phyloP scores from a whole-genome alignment of 1,284 basidiomycete species.

The Meripilus lineatus region DNA sequence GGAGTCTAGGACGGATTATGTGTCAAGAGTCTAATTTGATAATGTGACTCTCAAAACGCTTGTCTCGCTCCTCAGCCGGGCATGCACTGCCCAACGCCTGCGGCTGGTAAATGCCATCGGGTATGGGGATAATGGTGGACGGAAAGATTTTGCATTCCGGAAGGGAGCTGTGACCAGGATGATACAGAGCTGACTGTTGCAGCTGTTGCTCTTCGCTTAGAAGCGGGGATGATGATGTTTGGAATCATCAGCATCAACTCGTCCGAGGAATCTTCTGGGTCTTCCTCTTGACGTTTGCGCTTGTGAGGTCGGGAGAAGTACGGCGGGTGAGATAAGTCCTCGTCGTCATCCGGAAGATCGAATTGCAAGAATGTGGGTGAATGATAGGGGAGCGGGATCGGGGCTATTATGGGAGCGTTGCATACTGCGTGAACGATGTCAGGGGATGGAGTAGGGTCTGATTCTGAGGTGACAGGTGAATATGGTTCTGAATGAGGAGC shows the following conservation, averaged over 20 bases:
- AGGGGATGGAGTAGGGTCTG: constrained; percentile 23
- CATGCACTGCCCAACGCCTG: no score
- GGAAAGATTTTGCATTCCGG: no score
- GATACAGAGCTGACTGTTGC: no score
- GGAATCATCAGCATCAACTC: no score
- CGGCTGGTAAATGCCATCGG: no score
- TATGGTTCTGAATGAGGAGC: constrained; percentile 28
- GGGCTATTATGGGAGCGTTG: constrained; percentile 59
- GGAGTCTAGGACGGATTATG: no score
- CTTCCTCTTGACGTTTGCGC: constrained; percentile 43
- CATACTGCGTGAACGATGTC: constrained; percentile 44
- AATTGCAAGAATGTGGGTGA: constrained; percentile 63
- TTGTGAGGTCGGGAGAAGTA: constrained; percentile 50
- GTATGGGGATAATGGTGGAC: no score
- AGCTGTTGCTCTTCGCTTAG: no score
- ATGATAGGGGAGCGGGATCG: constrained; percentile 62
- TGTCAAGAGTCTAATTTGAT: no score
- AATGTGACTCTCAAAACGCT: no score
- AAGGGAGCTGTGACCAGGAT: no score
- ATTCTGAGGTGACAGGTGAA: constrained; percentile 32
- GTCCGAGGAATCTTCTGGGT: constrained; percentile 19
- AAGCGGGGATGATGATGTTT: neutral
- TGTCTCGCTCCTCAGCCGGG: no score
- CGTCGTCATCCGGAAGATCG: constrained; percentile 61
- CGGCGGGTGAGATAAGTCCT: constrained; percentile 64